These are phyloP conservation scores for Trichophyton benhamiae DNA, from an alignment of 2,329 filamentous ascomycete species.

Conservation along the genomic window DNA sequence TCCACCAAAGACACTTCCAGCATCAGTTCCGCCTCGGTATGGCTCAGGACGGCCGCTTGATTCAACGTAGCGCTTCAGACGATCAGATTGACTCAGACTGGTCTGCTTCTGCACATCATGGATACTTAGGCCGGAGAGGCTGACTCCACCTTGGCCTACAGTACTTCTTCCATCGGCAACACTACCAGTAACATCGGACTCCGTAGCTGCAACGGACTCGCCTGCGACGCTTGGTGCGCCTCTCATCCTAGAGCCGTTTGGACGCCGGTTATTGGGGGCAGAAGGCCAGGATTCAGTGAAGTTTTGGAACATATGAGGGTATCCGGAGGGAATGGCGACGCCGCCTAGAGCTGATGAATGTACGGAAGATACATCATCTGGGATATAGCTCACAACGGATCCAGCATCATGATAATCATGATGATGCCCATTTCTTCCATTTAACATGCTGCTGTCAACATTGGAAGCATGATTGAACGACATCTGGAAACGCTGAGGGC, in stretches of 20 bases:
- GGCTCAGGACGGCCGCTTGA: constrained; percentile 56
- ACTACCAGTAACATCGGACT: constrained; percentile 72
- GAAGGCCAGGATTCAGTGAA: constrained; percentile 87
- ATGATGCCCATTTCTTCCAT: constrained; percentile 36
- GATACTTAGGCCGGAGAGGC: constrained; percentile 70
- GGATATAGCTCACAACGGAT: constrained; percentile 88
- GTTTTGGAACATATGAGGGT: constrained; percentile 88
- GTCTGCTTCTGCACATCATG: constrained; percentile 58
- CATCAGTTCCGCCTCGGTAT: constrained; percentile 41
- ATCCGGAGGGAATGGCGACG: constrained; percentile 67
- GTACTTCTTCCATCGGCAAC: constrained; percentile 60
- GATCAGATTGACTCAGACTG: constrained; percentile 71
- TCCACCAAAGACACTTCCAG: constrained; percentile 53
- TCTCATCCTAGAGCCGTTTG: constrained; percentile 53
- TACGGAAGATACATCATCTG: constrained; percentile 91
- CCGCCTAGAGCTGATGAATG: constrained; percentile 85
- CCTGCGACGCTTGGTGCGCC: constrained; percentile 69
- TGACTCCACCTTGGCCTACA: constrained; percentile 67
- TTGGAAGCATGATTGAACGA: constrained; percentile 57
- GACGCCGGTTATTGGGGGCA: constrained; percentile 56
- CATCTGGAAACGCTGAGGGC: constrained; percentile 75
- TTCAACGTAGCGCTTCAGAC: constrained; percentile 88
- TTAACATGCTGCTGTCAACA: constrained; percentile 43
- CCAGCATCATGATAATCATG: constrained; percentile 59
- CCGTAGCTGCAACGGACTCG: constrained; percentile 83